Base-by-base conservation (phyloP, 1,284 basidiomycete species). In the Cryptococcus depauperatus region DNA sequence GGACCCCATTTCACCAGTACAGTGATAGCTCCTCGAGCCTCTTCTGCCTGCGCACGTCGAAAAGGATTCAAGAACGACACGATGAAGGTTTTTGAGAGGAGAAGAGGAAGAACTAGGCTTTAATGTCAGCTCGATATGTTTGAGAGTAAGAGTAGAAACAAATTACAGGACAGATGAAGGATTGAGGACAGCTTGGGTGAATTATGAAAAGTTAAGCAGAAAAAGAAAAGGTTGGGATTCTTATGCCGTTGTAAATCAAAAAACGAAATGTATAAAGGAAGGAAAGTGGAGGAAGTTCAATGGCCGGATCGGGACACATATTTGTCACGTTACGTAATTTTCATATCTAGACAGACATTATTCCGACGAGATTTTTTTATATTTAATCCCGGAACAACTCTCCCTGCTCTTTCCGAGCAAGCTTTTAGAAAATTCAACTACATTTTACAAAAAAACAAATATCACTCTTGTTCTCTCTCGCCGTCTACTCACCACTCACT, bases 61-160 rank as follows among this genome's bases (percentile, higher is more conserved):
- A 69, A 69, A 10, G 67, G 67, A 47, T 69, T 69, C 43, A 61
- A 59, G 56, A 68, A 64, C 47, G 64, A 64, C 60, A 62, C 44
- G 35, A 38, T 60, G 55, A 55, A 33, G 23, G 59, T 48, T 46
- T 53, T 47, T 18, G 47, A 44, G 37, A 58, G 38, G 43, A 63
- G 51, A n/a, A 59, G 35, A 34, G 58, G 54, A 32, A 50, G 38
- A 46, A 62, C 60, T 62, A 41, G 6, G 32, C n/a, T 7, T n/a
- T n/a, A n/a, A n/a, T n/a, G n/a, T n/a, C n/a, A n/a, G n/a, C n/a
- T n/a, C n/a, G n/a, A n/a, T n/a, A n/a, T n/a, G n/a, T n/a, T n/a
- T n/a, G n/a, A n/a, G n/a, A n/a, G n/a, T n/a, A n/a, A n/a, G n/a
- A n/a, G n/a, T n/a, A n/a, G n/a, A n/a, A 30, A 30, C 10, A 30